These are phyloP conservation scores for Vigna radiata DNA, from an alignment of 306 rosid species.

Conservation along the genomic window DNA sequence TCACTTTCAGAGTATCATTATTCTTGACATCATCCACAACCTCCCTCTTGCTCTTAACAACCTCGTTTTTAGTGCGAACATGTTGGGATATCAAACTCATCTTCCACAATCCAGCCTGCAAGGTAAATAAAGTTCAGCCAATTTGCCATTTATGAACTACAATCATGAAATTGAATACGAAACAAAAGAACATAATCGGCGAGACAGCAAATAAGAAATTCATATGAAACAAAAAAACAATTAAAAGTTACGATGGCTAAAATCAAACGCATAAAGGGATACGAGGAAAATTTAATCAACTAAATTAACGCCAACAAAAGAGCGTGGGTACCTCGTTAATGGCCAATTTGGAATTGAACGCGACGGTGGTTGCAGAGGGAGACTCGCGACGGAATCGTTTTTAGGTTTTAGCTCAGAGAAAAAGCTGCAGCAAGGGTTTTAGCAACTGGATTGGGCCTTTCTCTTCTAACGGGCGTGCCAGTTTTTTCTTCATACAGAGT, in stretches of 20 bases:
- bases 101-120: conserved; percentile 42
- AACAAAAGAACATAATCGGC: neutral
- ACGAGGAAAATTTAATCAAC: neutral
- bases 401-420: neutral
- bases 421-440: conserved; percentile 5
- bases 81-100: conserved; percentile 91
- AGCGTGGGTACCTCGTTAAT: neutral
- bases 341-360: neutral
- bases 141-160: neutral
- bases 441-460: conserved; percentile 7
- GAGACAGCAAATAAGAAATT: neutral
- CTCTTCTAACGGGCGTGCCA: neutral
- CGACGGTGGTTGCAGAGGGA: neutral
- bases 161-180: neutral
- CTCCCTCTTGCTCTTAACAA: conserved; percentile 50
- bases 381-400: neutral
- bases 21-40: conserved; percentile 43
- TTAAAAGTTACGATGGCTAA: neutral
- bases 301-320: neutral
- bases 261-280: neutral
- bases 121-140: neutral
- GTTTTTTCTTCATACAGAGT: too few relatives aligned
- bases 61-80: conserved; percentile 42
- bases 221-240: neutral
- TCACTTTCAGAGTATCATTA: conserved; percentile 45